Percentiles rank a stretch among this genome's conserved stretches.
Evolutionary conservation across 129 eudicot species (phyloP).

Genomic region (Artemisia argyi): DNA sequence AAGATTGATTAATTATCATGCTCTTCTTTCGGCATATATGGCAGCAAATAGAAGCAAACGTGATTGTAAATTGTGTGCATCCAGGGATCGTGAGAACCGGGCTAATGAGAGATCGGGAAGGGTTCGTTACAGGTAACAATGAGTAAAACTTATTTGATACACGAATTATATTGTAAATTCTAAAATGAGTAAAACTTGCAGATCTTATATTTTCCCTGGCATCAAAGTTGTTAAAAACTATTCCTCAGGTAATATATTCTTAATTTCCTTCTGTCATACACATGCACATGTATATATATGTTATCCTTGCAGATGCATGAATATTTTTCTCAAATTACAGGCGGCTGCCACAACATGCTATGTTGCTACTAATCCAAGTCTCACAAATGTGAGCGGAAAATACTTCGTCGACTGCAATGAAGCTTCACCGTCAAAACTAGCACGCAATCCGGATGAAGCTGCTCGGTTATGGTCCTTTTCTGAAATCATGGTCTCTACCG

Average conservation of each 20-base stretch:
- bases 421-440: constrained; percentile 62
- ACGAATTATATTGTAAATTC: background rate
- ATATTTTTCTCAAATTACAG: constrained; percentile 30
- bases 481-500: constrained; percentile 47
- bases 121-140: constrained; percentile 39
- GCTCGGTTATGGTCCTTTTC: constrained; percentile 68
- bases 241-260: constrained; percentile 72
- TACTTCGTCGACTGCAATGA: constrained; percentile 84
- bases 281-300: background rate
- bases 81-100: constrained; percentile 40
- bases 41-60: constrained; percentile 34
- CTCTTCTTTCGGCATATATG: background rate
- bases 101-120: constrained; percentile 30
- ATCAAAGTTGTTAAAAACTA: constrained; percentile 79
- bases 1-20: too few relatives aligned
- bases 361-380: constrained; percentile 70
- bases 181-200: constrained; percentile 32
- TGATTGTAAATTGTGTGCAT: constrained; percentile 37
- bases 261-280: background rate
- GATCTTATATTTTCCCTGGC: constrained; percentile 79
- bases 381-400: constrained; percentile 56
- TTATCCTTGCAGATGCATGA: background rate
- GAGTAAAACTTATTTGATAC: too few relatives aligned
- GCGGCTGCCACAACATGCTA: constrained; percentile 96
- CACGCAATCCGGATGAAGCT: constrained; percentile 55